These are phyloP conservation scores for Lentinula aciculospora DNA, from an alignment of 768 basidiomycete species.

Conservation along the genomic window DNA sequence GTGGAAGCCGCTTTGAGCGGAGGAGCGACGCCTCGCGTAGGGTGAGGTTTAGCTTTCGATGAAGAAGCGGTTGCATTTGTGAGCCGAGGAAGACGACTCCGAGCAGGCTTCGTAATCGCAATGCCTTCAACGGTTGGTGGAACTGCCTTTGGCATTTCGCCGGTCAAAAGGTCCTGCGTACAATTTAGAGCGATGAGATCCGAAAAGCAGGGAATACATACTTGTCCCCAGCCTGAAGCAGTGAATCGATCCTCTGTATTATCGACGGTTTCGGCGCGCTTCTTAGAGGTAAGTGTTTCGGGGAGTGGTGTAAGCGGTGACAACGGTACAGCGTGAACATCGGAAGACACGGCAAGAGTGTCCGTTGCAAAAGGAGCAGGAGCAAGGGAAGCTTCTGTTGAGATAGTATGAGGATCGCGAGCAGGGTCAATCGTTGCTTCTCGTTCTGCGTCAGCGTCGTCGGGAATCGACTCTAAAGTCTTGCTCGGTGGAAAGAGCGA, in stretches of 20 bases:
- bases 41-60: not conserved
- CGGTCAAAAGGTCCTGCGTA: not conserved
- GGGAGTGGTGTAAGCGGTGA: conserved; percentile 7
- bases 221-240: not conserved
- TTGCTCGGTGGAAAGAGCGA: not conserved
- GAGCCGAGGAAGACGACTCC: conserved; percentile 4
- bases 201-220: not conserved
- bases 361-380: not conserved
- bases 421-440: not conserved
- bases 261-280: not conserved
- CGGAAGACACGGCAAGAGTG: not conserved
- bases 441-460: not conserved
- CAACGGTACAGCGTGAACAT: not conserved
- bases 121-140: not conserved
- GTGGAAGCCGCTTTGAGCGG: not conserved
- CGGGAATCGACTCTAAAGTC: not conserved
- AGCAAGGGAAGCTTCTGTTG: not conserved
- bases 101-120: not conserved
- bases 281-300: not conserved
- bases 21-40: not conserved
- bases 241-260: not conserved
- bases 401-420: not conserved
- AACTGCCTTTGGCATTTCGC: too few species aligned
- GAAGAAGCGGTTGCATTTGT: conserved; percentile 2
- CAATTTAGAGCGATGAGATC: not conserved